Conservation (phyloP, 2,329 filamentous ascomycete species). For the Metarhizium guizhouense region DNA sequence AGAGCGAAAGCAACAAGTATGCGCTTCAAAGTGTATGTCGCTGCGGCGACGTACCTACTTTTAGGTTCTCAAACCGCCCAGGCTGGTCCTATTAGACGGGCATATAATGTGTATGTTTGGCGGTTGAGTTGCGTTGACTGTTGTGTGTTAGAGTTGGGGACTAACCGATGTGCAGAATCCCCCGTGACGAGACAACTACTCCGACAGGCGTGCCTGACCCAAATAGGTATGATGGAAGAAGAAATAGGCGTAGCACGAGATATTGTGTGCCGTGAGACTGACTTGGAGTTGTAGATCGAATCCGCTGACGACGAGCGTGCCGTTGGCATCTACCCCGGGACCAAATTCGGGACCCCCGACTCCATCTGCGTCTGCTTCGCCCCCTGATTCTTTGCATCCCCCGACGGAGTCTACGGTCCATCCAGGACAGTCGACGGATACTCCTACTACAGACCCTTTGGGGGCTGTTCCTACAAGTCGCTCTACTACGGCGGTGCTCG, state of each 20-base stretch:
- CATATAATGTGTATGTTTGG: slow-evolving; percentile 20
- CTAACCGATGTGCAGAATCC: not conserved
- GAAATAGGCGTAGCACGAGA: not conserved
- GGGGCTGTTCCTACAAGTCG: not conserved
- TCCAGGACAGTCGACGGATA: not conserved
- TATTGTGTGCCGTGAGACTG: not conserved
- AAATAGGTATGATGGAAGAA: not conserved
- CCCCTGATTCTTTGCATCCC: not conserved
- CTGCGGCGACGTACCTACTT: slow-evolving; percentile 18
- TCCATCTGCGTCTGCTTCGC: not conserved
- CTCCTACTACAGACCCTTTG: not conserved
- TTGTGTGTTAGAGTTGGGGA: not conserved
- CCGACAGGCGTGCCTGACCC: not conserved
- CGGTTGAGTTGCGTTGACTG: too few species aligned
- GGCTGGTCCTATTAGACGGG: slow-evolving; percentile 27
- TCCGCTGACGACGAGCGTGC: not conserved
- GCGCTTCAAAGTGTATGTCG: slow-evolving; percentile 7
- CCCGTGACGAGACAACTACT: not conserved
- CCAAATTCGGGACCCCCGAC: not conserved
- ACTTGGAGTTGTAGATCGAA: not conserved
- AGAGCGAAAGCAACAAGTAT: not conserved
- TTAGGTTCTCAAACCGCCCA: slow-evolving; percentile 18
- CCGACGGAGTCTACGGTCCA: not conserved
- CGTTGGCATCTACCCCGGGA: not conserved
- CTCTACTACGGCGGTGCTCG: not conserved